Conservation (phyloP, 2,329 filamentous ascomycete genomes). For the Trichoderma sp. region DNA sequence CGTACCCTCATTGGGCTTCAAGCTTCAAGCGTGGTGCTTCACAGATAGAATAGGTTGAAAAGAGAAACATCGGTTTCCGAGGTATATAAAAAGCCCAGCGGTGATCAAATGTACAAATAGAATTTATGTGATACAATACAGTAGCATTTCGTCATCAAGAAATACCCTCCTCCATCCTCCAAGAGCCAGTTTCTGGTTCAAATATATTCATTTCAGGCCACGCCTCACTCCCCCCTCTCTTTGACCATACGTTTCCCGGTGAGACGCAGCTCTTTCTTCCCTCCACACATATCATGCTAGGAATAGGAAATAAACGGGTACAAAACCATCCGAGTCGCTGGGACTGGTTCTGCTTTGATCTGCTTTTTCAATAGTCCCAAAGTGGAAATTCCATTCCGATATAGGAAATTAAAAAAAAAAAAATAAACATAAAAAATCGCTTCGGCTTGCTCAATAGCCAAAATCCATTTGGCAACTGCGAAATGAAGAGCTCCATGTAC, state of each 20-base stretch:
- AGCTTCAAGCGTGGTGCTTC: neutral
- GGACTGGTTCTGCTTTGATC: neutral
- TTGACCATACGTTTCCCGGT: neutral
- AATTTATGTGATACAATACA: conserved; percentile 16
- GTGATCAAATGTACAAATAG: conserved; percentile 22
- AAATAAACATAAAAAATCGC: conserved; percentile 2
- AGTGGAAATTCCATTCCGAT: neutral
- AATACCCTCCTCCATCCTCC: neutral
- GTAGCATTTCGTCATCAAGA: conserved; percentile 6
- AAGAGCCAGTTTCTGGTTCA: conserved; percentile 13
- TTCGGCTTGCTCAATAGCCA: conserved; percentile 18
- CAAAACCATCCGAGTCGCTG: neutral
- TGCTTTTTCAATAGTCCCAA: neutral
- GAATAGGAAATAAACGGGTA: neutral
- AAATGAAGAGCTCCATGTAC: conserved; percentile 3
- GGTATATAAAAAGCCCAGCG: conserved; percentile 10
- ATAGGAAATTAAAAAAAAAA: neutral
- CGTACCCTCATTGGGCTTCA: neutral
- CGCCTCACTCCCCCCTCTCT: neutral
- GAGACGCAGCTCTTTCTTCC: neutral
- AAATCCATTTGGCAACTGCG: neutral
- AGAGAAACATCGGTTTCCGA: conserved; percentile 7
- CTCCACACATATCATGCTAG: neutral
- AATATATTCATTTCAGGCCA: conserved; percentile 1
- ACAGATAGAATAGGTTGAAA: neutral